Evolutionary conservation across 306 rosid genomes (phyloP).

Genomic region (Gastrolobium bilobum): DNA sequence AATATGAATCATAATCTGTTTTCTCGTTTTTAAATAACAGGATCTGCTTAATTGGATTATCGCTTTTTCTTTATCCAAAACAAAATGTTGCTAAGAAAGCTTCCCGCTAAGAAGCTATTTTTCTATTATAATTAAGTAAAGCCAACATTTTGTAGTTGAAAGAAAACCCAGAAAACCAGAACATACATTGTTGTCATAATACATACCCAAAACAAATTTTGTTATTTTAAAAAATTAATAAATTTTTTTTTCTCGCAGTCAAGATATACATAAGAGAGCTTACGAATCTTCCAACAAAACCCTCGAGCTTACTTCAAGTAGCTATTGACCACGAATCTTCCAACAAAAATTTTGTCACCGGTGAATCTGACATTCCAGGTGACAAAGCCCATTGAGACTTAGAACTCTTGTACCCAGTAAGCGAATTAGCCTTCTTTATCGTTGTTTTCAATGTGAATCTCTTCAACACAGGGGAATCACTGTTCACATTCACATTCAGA

Average conservation of each 20-base stretch:
- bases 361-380: slow-evolving; percentile 69
- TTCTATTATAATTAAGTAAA: not conserved
- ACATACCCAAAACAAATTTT: not conserved
- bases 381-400: slow-evolving; percentile 87
- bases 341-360: too few relatives aligned
- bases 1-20: not conserved
- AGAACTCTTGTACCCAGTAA: slow-evolving; percentile 57
- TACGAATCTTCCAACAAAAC: not conserved
- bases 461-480: slow-evolving; percentile 46
- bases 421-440: slow-evolving; percentile 67
- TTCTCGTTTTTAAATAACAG: not conserved
- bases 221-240: not conserved
- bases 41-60: not conserved
- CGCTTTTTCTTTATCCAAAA: not conserved
- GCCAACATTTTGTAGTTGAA: not conserved
- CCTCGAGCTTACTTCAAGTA: not conserved
- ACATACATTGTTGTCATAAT: not conserved
- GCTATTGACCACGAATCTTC: too few relatives aligned
- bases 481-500: slow-evolving; percentile 16
- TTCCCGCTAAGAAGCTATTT: not conserved
- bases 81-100: not conserved
- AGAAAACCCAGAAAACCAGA: not conserved
- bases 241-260: not conserved
- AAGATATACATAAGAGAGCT: not conserved
- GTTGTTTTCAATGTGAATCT: slow-evolving; percentile 46